Conservation (phyloP, 164 flowering plant genomes). For the Buxus sempervirens region DNA sequence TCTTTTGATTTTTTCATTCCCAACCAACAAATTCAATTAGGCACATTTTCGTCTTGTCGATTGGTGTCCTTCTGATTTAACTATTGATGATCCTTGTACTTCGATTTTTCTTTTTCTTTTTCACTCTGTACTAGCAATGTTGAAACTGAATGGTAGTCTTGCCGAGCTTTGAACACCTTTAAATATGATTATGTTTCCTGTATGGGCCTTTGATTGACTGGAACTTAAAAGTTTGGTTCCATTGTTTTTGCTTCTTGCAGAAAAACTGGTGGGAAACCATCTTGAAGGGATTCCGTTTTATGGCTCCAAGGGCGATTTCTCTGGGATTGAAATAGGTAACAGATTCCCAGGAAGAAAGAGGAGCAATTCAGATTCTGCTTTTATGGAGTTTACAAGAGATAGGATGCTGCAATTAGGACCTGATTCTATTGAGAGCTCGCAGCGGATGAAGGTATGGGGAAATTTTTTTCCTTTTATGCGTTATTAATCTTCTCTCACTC, state of each 20-base stretch:
- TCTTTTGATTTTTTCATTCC: not conserved
- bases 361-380: constrained; percentile 64
- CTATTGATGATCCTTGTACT: not conserved
- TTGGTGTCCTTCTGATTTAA: not conserved
- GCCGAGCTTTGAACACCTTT: constrained; percentile 1
- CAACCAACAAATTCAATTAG: not conserved
- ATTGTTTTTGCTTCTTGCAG: constrained; percentile 34
- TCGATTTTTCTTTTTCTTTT: not conserved
- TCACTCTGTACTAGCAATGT: not conserved
- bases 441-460: constrained; percentile 60
- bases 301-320: constrained; percentile 53
- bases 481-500: not conserved
- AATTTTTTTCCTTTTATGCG: not conserved
- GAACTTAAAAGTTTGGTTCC: constrained; percentile 18
- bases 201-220: not conserved
- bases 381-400: constrained; percentile 54
- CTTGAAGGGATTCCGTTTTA: constrained; percentile 68
- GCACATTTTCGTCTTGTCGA: not conserved
- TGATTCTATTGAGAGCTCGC: constrained; percentile 53
- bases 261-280: constrained; percentile 54
- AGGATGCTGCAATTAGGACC: constrained; percentile 38
- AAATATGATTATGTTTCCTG: not conserved
- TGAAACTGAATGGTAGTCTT: not conserved
- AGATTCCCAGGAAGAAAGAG: constrained; percentile 56
- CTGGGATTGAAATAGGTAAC: constrained; percentile 54